A percentile compares a stretch with the other conserved stretches of the same genome.
Evolutionary conservation across 495 filamentous ascomycete species (phyloP).

Genomic region (Cenococcum geophilum): DNA sequence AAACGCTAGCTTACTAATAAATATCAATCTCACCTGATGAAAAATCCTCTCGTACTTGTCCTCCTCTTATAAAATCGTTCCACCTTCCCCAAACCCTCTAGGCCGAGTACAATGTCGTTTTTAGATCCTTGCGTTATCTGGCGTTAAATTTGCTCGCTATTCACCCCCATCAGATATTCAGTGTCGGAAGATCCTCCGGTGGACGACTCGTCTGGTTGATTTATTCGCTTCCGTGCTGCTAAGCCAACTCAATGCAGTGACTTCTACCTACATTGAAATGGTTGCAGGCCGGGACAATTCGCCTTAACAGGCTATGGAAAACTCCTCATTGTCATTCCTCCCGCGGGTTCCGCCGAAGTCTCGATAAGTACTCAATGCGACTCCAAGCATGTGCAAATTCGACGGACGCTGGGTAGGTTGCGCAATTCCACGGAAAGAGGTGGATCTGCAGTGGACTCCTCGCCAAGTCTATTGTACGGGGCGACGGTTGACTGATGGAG

Average conservation of each 20-base stretch:
- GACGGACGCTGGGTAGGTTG: background rate
- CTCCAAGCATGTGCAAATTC: background rate
- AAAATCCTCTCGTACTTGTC: too few relatives aligned
- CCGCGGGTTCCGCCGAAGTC: background rate
- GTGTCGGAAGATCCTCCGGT: too few relatives aligned
- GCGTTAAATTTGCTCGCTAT: too few relatives aligned
- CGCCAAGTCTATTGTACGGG: background rate
- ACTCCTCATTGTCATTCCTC: background rate
- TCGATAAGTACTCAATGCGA: background rate
- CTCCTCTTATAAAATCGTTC: too few relatives aligned
- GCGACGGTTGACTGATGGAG: background rate
- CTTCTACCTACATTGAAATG: background rate
- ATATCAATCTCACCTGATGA: too few relatives aligned
- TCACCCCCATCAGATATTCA: too few relatives aligned
- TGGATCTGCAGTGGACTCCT: background rate
- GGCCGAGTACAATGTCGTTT: too few relatives aligned
- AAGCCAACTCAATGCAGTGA: background rate
- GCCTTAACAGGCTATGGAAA: background rate
- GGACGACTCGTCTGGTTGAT: background rate
- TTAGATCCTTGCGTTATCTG: too few relatives aligned
- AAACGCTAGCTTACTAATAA: too few relatives aligned
- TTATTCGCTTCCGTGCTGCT: background rate
- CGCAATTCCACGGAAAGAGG: background rate
- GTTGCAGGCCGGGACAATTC: background rate
- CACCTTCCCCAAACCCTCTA: too few relatives aligned